These are phyloP conservation scores for Epichloe brachyelytri DNA, from an alignment of 2,329 filamentous ascomycete species.

Conservation along the genomic window DNA sequence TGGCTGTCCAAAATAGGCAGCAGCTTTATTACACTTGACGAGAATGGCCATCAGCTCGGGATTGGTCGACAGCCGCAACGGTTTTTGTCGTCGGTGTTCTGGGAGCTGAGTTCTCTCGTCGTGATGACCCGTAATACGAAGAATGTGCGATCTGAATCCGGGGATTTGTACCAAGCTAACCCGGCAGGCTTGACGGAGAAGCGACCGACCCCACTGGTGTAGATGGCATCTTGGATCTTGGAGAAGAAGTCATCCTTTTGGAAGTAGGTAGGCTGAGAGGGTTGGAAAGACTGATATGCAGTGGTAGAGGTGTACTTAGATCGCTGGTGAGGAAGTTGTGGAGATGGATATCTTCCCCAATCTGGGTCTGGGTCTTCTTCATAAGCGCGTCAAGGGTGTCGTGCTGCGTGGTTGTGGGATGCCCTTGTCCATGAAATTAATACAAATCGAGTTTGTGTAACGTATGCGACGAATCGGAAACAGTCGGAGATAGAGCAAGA, in stretches of 20 bases:
- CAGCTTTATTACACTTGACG: conserved; percentile 49
- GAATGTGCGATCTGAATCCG: conserved; percentile 62
- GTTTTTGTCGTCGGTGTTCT: conserved; percentile 11
- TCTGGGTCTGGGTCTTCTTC: conserved; percentile 19
- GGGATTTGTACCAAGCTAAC: conserved; percentile 38
- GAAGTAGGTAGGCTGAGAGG: conserved; percentile 62
- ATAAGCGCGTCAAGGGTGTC: conserved; percentile 31
- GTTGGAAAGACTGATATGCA: conserved; percentile 85
- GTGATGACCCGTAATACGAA: conserved; percentile 56
- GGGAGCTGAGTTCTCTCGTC: conserved; percentile 4
- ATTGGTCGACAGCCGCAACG: conserved; percentile 17
- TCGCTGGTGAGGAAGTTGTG: conserved; percentile 64
- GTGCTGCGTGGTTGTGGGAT: conserved; percentile 36
- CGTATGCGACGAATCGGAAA: background rate
- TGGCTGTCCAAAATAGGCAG: conserved; percentile 50
- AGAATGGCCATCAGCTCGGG: conserved; percentile 51
- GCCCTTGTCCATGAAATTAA: conserved; percentile 30
- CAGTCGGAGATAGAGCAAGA: background rate
- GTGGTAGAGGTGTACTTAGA: conserved; percentile 61
- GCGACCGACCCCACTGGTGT: conserved; percentile 11
- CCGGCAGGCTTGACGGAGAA: conserved; percentile 27
- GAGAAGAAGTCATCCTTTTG: conserved; percentile 55
- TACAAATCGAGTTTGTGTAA: no score
- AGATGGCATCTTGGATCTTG: conserved; percentile 33
- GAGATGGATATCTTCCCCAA: conserved; percentile 29